Percentiles rank a stretch among this genome's conserved stretches.
Evolutionary conservation across 805 yeast species (phyloP).

Genomic region (Ogataea sp.): DNA sequence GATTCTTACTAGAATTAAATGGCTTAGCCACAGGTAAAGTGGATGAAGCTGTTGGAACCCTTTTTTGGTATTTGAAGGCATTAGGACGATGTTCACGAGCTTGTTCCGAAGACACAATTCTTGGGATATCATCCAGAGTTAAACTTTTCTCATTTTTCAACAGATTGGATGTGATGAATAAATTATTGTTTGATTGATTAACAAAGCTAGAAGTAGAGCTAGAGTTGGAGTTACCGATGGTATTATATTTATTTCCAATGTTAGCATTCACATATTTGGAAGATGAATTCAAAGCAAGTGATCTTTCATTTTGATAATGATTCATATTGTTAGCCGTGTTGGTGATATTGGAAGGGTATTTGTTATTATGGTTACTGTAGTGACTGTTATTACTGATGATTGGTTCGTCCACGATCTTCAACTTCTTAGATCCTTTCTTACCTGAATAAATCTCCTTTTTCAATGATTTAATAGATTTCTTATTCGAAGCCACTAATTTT

Average conservation of each 20-base stretch:
- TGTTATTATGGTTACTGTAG: conserved; percentile 4
- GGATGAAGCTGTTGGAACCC: conserved; percentile 24
- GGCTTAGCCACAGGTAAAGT: conserved; percentile 28
- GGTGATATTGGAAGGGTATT: background rate
- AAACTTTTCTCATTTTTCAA: conserved; percentile 76
- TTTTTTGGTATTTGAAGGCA: conserved; percentile 76
- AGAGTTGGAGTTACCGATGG: too few relatives aligned
- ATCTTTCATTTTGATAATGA: background rate
- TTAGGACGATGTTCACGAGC: conserved; percentile 90
- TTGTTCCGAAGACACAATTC: conserved; percentile 95
- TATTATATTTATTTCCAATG: too few relatives aligned
- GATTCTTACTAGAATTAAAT: conserved; percentile 11
- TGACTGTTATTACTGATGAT: conserved; percentile 15
- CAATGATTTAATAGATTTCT: conserved; percentile 6
- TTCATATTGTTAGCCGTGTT: background rate
- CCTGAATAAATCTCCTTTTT: conserved; percentile 16
- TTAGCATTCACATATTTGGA: too few relatives aligned
- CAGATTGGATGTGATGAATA: conserved; percentile 61
- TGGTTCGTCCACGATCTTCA: conserved; percentile 23
- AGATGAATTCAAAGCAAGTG: too few relatives aligned
- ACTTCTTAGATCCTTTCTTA: conserved; percentile 20
- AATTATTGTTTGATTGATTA: conserved; percentile 7
- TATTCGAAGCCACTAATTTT: conserved; percentile 1
- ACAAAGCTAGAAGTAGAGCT: too few relatives aligned
- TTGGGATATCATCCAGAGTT: conserved; percentile 91